Base-by-base conservation (phyloP, 352 stramenopile genomes). In the Phytophthora rubi region DNA sequence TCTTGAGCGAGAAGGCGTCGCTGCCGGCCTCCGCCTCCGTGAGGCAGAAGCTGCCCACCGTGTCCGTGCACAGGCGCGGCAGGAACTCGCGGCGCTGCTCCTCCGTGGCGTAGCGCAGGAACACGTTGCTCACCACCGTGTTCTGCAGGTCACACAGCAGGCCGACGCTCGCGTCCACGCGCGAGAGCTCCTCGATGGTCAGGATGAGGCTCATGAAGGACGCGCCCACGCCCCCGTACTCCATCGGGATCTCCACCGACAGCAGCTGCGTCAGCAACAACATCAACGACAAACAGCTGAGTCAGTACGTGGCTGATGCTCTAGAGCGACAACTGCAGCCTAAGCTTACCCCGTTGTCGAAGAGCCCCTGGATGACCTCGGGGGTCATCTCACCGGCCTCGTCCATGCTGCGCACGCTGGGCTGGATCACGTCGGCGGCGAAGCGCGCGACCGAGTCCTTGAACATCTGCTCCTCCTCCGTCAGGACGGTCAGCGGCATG, bases 81-180 rank as follows among this genome's bases (percentile, higher is more conserved):
- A 97, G 76, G 62, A 94, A 97, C 68, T 94, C 80, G 28, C 88
- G 65, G 59, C 92, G 91, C 62, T 96, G 89, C 62, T 92, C 80
- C 39, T 90, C 81, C 0, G 76, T 90, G 35, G 76, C 89, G 54
- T 89, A 81, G 18, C 83, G 76, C 68, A 91, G 53, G 60, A 99
- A 94, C 3, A 98, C 90, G 78, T 99, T 99, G 82, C 98, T 99
- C 23, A 97, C 86, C 32, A 97, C 85, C 0, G 88, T 97, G 76
- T 95, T 95, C 70, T 99, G 97, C 64, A 99, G 89, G 62, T 99
- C 97, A 6, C 97, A 97, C 21, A 98, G 80, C 35, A 99, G 90
- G n/a, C 90, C 91, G 3, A 99, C 93, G 12, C 91, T 94, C 1
- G 97, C 93, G 76, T 99, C 97, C 6, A 99, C 87, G 58, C 92